Base-by-base conservation (phyloP, 2,329 filamentous ascomycete species). In the Ploettnerulaceae sp. region DNA sequence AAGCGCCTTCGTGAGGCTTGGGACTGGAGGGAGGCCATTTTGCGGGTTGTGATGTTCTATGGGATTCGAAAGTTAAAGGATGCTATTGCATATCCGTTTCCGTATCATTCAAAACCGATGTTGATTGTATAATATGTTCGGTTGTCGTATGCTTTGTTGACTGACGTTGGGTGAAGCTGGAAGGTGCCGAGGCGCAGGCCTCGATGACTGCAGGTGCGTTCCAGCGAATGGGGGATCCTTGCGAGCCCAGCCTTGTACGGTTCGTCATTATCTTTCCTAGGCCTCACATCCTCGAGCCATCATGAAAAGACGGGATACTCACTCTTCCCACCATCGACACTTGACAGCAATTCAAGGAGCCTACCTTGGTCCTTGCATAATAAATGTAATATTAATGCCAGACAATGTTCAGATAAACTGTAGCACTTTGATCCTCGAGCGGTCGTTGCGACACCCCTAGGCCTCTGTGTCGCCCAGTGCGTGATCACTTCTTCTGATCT, bases 1-100 rank as follows among this genome's bases (percentile, higher is more conserved):
- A 43, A 48, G 20, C 45, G 35, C 40, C 47, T 29, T 14, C 44
- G 47, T 22, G 49, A 45, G 35, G 49, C 42, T 45, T 45, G 52
- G 8, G 52, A 44, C 15, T 41, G 41, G 3, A 45, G 34, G 15
- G 52, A 54, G 15, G 52, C 31, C 52, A 54, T 54, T 20, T 17
- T 37, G 25, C 9, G 11, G 17, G 14, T 14, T 7, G 34, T 21
- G 3, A n/a, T n/a, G n/a, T n/a, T n/a, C n/a, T n/a, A n/a, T n/a
- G 14, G 12, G 29, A 18, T 18, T 40, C n/a, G 29, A 20, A 14
- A 29, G 15, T 14, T 5, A 14, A 25, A 4, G 21, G 8, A 24
- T 28, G 17, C 24, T 37, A 45, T 28, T 22, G 33, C 41, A 36
- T 35, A 15, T 3, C 25, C 14, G 15, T 12, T 2, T 29, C 17